A percentile compares a stretch with the other conserved stretches of the same genome.
phyloP scores from a whole-genome alignment of 2,329 filamentous ascomycete species.

The Fusarium brachygibbosum region DNA sequence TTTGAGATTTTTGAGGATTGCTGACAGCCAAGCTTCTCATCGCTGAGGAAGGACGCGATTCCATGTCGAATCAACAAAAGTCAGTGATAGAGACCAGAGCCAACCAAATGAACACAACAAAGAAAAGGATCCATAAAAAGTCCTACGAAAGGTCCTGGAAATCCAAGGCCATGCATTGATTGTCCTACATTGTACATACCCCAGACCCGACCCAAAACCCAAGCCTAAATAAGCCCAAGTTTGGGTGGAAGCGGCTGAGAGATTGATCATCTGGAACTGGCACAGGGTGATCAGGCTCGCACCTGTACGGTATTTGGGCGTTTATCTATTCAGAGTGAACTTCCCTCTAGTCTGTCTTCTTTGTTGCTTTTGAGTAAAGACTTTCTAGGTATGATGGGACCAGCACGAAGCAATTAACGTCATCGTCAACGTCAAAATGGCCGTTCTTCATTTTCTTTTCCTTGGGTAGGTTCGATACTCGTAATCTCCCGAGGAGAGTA shows the following conservation, averaged over 20 bases:
- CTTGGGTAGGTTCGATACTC: constrained; percentile 1
- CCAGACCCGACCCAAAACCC: background rate
- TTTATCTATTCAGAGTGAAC: background rate
- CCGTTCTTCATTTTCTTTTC: background rate
- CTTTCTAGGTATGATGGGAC: too few species aligned
- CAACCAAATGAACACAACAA: constrained; percentile 10
- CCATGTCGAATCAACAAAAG: background rate
- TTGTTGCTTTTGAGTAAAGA: background rate
- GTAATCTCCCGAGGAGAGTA: background rate
- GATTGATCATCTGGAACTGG: background rate
- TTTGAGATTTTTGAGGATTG: background rate
- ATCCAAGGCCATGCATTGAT: constrained; percentile 14
- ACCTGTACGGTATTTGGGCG: background rate
- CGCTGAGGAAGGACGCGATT: constrained; percentile 4
- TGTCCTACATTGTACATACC: too few species aligned
- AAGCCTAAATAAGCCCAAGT: background rate
- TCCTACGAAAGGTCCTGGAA: constrained; percentile 29
- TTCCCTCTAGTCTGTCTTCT: background rate
- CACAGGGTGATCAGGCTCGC: constrained; percentile 5
- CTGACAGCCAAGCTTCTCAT: constrained; percentile 7
- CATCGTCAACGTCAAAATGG: background rate
- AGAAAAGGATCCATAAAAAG: constrained; percentile 16
- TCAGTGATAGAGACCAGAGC: background rate
- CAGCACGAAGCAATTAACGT: background rate
- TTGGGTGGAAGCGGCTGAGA: constrained; percentile 2